A percentile compares a stretch with the other conserved stretches of the same genome.
These are phyloP conservation scores for Neurospora sp. DNA, from an alignment of 495 filamentous ascomycete species.

Conservation along the genomic window DNA sequence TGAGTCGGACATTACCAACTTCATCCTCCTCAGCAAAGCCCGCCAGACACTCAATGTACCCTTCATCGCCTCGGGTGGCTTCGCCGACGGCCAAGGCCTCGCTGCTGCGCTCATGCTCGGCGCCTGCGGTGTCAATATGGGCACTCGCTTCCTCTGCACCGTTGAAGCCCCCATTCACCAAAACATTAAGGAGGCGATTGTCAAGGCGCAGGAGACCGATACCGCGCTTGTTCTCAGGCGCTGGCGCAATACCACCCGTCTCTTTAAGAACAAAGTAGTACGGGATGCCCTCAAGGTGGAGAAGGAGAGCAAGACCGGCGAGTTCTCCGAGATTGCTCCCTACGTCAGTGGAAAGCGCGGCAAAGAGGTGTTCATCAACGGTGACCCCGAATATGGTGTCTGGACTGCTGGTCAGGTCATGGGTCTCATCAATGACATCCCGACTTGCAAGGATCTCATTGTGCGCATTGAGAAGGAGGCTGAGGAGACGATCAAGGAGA, in stretches of 20 bases:
- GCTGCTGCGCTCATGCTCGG: slow-evolving; percentile 87
- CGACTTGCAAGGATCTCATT: slow-evolving; percentile 46
- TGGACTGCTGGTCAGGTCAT: slow-evolving; percentile 60
- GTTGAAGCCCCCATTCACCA: slow-evolving; percentile 85
- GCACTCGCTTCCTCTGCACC: slow-evolving; percentile 89
- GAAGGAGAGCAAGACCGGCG: slow-evolving; percentile 71
- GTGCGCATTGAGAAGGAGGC: slow-evolving; percentile 52
- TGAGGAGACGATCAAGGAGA: slow-evolving; percentile 41
- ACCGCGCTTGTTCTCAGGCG: slow-evolving; percentile 79
- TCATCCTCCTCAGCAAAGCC: slow-evolving; percentile 81
- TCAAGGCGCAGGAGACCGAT: slow-evolving; percentile 79
- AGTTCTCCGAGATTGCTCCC: slow-evolving; percentile 85
- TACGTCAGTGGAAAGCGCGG: slow-evolving; percentile 90
- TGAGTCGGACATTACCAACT: slow-evolving; percentile 94
- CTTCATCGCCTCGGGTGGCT: slow-evolving; percentile 93
- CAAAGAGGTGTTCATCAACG: slow-evolving; percentile 82
- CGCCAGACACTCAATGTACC: slow-evolving; percentile 76
- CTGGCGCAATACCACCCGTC: slow-evolving; percentile 85
- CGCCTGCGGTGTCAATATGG: slow-evolving; percentile 95
- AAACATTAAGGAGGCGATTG: slow-evolving; percentile 89
- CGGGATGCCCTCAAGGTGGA: slow-evolving; percentile 74
- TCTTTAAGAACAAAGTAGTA: slow-evolving; percentile 85
- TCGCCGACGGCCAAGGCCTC: slow-evolving; percentile 88
- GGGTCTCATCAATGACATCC: slow-evolving; percentile 57
- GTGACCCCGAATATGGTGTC: slow-evolving; percentile 81